Evolutionary conservation across 2,329 filamentous ascomycete genomes (phyloP).

Genomic region (Ceratocystis albifundus): DNA sequence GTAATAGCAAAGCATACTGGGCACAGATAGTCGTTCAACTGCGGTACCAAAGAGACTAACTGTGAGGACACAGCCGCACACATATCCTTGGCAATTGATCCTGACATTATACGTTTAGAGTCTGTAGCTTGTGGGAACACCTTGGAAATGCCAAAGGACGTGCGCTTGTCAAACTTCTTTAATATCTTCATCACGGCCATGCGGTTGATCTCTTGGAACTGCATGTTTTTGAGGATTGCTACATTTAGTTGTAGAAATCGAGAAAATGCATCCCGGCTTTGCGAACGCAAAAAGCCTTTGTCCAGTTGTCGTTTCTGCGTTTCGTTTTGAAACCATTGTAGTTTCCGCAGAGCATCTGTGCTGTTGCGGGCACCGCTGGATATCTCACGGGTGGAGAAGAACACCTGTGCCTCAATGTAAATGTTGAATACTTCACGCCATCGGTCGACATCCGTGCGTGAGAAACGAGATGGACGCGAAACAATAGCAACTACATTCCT

Average conservation of each 20-base stretch:
- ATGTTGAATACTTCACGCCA: slow-evolving; percentile 77
- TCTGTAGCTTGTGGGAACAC: slow-evolving; percentile 49
- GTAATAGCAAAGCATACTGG: slow-evolving; percentile 68
- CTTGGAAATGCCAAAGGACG: slow-evolving; percentile 56
- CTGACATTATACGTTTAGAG: slow-evolving; percentile 50
- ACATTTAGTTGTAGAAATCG: slow-evolving; percentile 63
- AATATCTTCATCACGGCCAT: slow-evolving; percentile 70
- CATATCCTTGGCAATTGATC: slow-evolving; percentile 60
- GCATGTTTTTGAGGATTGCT: slow-evolving; percentile 63
- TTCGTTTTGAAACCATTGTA: slow-evolving; percentile 61
- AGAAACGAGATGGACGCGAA: slow-evolving; percentile 50
- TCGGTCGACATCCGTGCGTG: slow-evolving; percentile 55
- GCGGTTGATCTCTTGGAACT: slow-evolving; percentile 75
- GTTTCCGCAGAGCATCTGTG: slow-evolving; percentile 51
- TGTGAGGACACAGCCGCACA: slow-evolving; percentile 63
- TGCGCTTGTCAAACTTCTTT: slow-evolving; percentile 86
- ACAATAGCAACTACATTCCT: slow-evolving; percentile 53
- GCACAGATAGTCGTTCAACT: slow-evolving; percentile 73
- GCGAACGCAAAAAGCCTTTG: slow-evolving; percentile 51
- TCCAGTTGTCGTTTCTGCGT: slow-evolving; percentile 49
- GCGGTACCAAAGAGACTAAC: slow-evolving; percentile 62
- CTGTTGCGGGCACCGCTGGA: slow-evolving; percentile 58
- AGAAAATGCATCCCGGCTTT: slow-evolving; percentile 52
- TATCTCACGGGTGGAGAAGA: slow-evolving; percentile 65
- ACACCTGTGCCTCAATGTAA: slow-evolving; percentile 68